Conservation (phyloP, 371 early-diverging fungal species). For the Dichotomocladium elegans region DNA sequence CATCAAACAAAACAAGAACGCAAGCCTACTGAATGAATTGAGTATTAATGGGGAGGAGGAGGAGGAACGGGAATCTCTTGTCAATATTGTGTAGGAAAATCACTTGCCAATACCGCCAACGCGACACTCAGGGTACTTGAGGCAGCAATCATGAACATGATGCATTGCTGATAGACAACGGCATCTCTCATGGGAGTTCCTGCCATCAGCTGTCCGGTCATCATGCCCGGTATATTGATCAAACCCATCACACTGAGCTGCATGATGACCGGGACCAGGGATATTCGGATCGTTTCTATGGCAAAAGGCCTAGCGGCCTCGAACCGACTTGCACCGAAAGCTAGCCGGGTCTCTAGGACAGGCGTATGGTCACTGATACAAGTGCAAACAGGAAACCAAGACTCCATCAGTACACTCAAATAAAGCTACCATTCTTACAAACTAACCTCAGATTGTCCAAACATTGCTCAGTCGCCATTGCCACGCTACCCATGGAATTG, state of each 20-base stretch:
- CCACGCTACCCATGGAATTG: conserved; percentile 80
- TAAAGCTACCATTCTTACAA: neutral
- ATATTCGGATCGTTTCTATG: conserved; percentile 67
- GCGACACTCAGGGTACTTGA: conserved; percentile 65
- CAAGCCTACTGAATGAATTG: conserved; percentile 49
- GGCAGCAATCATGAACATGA: conserved; percentile 81
- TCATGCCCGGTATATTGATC: conserved; percentile 88
- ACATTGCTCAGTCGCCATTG: conserved; percentile 69
- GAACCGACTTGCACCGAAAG: conserved; percentile 82
- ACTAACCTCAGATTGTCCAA: conserved; percentile 53
- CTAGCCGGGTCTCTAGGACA: conserved; percentile 66
- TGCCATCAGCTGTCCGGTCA: conserved; percentile 88
- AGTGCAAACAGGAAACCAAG: conserved; percentile 19
- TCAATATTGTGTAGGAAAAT: neutral
- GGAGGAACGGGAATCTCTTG: neutral
- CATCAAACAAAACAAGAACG: conserved; percentile 56
- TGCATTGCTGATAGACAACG: conserved; percentile 77
- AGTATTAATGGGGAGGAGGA: too few species aligned
- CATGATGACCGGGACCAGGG: conserved; percentile 79
- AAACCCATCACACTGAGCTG: conserved; percentile 82
- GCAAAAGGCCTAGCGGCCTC: conserved; percentile 79
- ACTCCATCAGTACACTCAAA: neutral
- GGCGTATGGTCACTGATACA: conserved; percentile 63
- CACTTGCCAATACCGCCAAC: conserved; percentile 53
- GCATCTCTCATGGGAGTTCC: conserved; percentile 79